Evolutionary conservation across 78 protist genomes (phyloP).

Genomic region (Cavenderia fasciculata): DNA sequence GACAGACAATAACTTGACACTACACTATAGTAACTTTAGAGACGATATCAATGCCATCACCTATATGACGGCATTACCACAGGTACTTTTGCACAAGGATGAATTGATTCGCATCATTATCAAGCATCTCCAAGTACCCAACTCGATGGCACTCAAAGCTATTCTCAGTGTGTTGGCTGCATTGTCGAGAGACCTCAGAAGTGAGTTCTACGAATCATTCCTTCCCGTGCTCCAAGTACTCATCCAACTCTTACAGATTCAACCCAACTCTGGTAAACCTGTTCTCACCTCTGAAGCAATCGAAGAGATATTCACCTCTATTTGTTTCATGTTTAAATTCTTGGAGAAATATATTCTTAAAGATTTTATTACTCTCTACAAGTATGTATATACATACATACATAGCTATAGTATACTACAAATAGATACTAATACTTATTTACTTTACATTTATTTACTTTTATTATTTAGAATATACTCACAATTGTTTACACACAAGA

Average conservation of each 20-base stretch:
- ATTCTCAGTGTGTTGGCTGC: conserved; percentile 50
- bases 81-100: conserved; percentile 45
- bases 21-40: conserved; percentile 8
- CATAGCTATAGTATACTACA: not conserved
- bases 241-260: conserved; percentile 20
- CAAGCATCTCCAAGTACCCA: conserved; percentile 10
- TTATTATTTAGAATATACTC: conserved; percentile 31
- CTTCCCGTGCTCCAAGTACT: not conserved
- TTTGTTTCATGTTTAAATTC: conserved; percentile 56
- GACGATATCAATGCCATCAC: conserved; percentile 62
- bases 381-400: conserved; percentile 28
- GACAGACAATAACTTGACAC: conserved; percentile 46
- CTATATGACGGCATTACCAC: conserved; percentile 20
- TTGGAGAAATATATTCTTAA: conserved; percentile 50
- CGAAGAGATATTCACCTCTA: conserved; percentile 48
- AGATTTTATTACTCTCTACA: conserved; percentile 27
- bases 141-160: conserved; percentile 44
- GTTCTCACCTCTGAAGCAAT: conserved; percentile 21
- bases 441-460: not conserved
- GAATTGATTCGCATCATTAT: conserved; percentile 11
- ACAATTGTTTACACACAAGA: conserved; percentile 53
- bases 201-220: conserved; percentile 42
- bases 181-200: conserved; percentile 47
- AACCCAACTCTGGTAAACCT: not conserved
- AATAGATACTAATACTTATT: not conserved